Evolutionary conservation across 2,329 filamentous ascomycete species (phyloP).

Genomic region (Esteya vermicola): DNA sequence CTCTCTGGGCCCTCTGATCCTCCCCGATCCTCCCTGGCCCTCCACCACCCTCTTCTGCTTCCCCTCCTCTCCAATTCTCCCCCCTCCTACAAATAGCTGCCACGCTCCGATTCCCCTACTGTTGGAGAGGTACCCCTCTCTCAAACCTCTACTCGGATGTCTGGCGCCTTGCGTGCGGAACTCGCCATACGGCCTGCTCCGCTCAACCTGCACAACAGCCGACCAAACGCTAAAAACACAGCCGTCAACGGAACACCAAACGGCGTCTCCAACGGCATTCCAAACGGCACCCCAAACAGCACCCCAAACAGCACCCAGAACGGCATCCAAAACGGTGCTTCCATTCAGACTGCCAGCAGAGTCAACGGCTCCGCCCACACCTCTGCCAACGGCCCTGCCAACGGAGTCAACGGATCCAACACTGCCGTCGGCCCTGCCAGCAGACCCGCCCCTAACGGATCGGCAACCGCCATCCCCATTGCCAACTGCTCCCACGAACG

Average conservation of each 20-base stretch:
- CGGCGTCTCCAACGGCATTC: not conserved
- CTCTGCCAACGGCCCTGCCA: not conserved
- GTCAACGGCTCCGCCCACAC: not conserved
- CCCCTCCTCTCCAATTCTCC: not conserved
- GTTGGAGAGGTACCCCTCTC: no score
- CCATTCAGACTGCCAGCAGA: no score
- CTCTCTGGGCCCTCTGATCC: no score
- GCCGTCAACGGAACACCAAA: not conserved
- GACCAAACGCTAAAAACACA: not conserved
- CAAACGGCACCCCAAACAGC: constrained; percentile 1
- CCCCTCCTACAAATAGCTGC: not conserved
- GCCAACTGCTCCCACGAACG: constrained; percentile 3
- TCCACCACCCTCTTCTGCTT: no score
- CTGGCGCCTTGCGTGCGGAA: constrained; percentile 10
- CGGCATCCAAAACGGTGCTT: not conserved
- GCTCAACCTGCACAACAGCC: constrained; percentile 1
- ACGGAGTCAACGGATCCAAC: not conserved
- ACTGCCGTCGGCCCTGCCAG: not conserved
- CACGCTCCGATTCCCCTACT: no score
- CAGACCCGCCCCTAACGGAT: not conserved
- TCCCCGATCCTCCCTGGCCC: no score
- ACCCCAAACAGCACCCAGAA: not conserved
- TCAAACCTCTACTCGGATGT: constrained; percentile 7
- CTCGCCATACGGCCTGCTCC: constrained; percentile 14
- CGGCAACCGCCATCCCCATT: constrained; percentile 6